Evolutionary conservation across 2,329 filamentous ascomycete species (phyloP), one percentile per base, ranked within the genome.

Genomic region (Fusarium sp.): DNA sequence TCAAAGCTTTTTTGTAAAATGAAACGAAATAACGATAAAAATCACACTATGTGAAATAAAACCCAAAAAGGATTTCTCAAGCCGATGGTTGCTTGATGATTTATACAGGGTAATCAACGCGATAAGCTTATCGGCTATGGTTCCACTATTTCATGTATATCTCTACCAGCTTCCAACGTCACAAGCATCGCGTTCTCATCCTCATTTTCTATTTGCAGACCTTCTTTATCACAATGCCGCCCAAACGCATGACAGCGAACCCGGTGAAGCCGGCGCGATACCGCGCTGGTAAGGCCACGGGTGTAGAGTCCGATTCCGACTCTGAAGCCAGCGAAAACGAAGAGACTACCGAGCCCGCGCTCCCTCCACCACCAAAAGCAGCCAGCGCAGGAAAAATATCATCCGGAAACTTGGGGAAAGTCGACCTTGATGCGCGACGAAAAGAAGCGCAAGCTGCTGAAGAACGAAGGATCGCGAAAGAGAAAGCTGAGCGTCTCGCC

Each of bases 201-300:
- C 41, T 53, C 55, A 51, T 55, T 59, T 49, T 45, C 28, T 20
- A 21, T 18, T 23, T 23, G 18, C 23, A 40, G 46, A 30, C 18
- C 34, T 53, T 16, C n/a, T 53, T 11, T 16, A 46, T 46, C 72
- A 76, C 55, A 62, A 88, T 88, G 86, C 90, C 92, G 66, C 89
- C 90, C 14, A 94, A 93, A 79, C 92, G 93, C 76, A 97, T 98
- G 93, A 98, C 95, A 68, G 94, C 94, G 68, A 97, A 98, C 77
- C 94, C 93, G 5, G 82, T 91, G 62, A 90, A 90, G 78, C 92
- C 93, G 25, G 88, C 90, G 72, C 92, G 96, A 60, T 92, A 98
- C 76, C 90, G 94, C 62, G 91, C 95, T 18, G 95, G 96, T 71
- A 98, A 98, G 80, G 84, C 90, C 18, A 82, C 85, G 4, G 87